Base-by-base conservation (phyloP, 495 filamentous ascomycete species). In the Penicillium waksmanii region DNA sequence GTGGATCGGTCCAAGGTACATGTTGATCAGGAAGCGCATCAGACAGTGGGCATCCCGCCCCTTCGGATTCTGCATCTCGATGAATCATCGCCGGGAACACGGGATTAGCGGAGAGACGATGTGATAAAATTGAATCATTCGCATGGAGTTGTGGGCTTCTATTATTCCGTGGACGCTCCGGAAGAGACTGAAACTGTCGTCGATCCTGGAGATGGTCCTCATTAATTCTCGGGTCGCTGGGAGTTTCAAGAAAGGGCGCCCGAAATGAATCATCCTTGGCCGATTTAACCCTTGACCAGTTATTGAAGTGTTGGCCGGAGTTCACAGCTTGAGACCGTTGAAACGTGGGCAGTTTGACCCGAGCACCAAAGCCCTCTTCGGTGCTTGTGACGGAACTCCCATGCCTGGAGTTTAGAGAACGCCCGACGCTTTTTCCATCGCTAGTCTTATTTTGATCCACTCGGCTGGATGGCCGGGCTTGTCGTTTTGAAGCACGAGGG, bases 251-350 rank as follows among this genome's bases (percentile, higher is more conserved):
- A 31, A 5, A 40, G 5, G 27, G 46, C 6, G n/a, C 23, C 1
- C 18, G 36, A 61, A 23, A n/a, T 27, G 58, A 27, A 31, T 36
- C n/a, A 3, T 60, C 55, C 21, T 74, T 82, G 3, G 84, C 83
- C 23, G 78, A 79, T 70, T 94, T 96, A 21, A 91, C 78, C 51
- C 84, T 83, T 33, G 85, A 85, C 88, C 90, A 95, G 3, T 66
- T 68, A 53, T 76, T 71, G 57, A 93, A 92, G 12, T 60, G 48
- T 25, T 55, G 69, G 54, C 57, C 55, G 33, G 49, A 31, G 60
- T 42, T 67, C 19, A 40, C 31, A 5, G 51, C 44, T 25, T 63
- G 49, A 0, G 60, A 33, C 55, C 66, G 61, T 53, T 62, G 62
- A 50, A 78, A 71, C 1, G 58, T 69, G 9, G 80, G 77, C 1